Evolutionary conservation across 2,329 filamentous ascomycete species (phyloP), one percentile per base, ranked within the genome.

Genomic region (Diatrype stigma): DNA sequence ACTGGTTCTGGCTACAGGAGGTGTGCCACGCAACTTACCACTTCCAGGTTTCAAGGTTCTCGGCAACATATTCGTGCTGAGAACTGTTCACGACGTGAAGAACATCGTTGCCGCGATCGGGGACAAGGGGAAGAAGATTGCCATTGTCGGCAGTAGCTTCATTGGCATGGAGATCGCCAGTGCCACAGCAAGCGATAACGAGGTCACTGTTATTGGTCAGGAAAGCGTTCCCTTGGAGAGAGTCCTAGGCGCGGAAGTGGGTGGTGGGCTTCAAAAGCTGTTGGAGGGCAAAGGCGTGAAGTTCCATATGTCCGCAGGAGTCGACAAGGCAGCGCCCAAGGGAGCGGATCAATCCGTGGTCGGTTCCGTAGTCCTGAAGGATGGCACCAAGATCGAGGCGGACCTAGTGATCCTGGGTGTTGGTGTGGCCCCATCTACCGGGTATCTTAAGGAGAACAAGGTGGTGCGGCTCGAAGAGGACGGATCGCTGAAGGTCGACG

Each of bases 81-180:
- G 94, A 49, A 85, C 77, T 11, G 76, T 95, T n/a, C 79, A 85
- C 40, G 86, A 97, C 64, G 82, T 86, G 1, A 83, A 92, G 67
- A 79, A 78, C 52, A 96, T 99, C 58, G 78, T 90, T 23, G 78
- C 76, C 1, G 90, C 90, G 6, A 88, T 96, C 45, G 90, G 90
- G 28, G 82, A 89, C 42, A 87, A 89, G 65, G 84, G 84, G 52
- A 96, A 96, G 79, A 96, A 96, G 70, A 84, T 99, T 58, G 90
- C 96, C 45, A 79, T 99, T 14, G 78, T 99, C 49, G 94, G 94
- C 38, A 93, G 88, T 52, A 96, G 90, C 1, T 99, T 99, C 70
- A 99, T 99, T 64, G 94, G 94, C 38, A 95, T 99, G 89, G 94
- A 99, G 70, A 82, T 95, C n/a, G 93, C 89, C 54, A 94, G 92